Conservation (phyloP, 352 stramenopile genomes). For the Pythium monospermum region DNA sequence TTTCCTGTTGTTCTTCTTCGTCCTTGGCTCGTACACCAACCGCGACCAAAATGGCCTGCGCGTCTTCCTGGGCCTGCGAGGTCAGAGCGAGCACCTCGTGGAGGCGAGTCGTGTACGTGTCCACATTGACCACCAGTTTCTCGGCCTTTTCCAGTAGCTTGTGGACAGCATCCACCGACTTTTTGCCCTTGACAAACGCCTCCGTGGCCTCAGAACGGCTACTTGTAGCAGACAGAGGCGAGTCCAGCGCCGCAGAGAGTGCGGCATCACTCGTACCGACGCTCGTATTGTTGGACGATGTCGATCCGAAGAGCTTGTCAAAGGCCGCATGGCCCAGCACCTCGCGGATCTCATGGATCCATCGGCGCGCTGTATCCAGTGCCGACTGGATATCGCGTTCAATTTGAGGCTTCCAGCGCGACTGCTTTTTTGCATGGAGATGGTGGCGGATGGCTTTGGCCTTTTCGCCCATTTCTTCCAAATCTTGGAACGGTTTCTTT, state of each 20-base stretch:
- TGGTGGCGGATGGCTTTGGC: conserved; percentile 67
- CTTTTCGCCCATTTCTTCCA: conserved; percentile 53
- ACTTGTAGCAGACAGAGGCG: neutral
- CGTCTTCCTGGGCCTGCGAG: conserved; percentile 41
- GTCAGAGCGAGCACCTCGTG: conserved; percentile 51
- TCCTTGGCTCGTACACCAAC: conserved; percentile 29
- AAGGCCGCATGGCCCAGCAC: conserved; percentile 51
- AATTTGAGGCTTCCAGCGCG: conserved; percentile 78
- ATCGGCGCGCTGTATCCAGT: conserved; percentile 63
- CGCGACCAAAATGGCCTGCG: conserved; percentile 40
- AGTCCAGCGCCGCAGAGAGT: neutral
- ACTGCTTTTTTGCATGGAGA: conserved; percentile 72
- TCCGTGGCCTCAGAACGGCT: conserved; percentile 11
- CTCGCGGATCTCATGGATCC: conserved; percentile 74
- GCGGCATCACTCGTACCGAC: neutral
- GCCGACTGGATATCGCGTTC: conserved; percentile 72
- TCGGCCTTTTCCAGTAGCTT: conserved; percentile 69
- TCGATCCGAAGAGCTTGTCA: conserved; percentile 51
- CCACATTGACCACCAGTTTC: conserved; percentile 53
- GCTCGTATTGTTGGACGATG: neutral
- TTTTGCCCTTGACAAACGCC: conserved; percentile 45
- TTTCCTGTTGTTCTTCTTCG: neutral
- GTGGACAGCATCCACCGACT: conserved; percentile 56
- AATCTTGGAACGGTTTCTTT: conserved; percentile 56
- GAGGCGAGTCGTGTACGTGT: conserved; percentile 51